Percentiles rank a stretch among this genome's conserved stretches.
phyloP scores from a whole-genome alignment of 331 rosid species.

The Quercus lobata region DNA sequence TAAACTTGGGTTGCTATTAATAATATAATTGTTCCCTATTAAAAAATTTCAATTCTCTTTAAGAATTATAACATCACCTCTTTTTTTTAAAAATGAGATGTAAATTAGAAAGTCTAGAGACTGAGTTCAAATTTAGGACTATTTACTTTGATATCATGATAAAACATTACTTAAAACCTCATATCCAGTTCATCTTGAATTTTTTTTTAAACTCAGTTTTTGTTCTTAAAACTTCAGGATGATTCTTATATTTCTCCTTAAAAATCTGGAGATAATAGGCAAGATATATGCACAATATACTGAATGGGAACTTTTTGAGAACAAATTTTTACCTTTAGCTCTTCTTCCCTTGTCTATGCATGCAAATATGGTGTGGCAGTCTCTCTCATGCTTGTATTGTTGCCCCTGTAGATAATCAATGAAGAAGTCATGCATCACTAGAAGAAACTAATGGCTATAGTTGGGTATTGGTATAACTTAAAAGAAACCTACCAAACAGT shows the following conservation, averaged over 20 bases:
- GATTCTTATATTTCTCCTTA: conserved; percentile 80
- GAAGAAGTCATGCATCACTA: conserved; percentile 27
- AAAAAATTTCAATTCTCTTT: too few species aligned
- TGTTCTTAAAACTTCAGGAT: conserved; percentile 81
- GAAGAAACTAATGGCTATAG: conserved; percentile 3
- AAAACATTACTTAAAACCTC: too few species aligned
- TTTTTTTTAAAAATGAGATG: rapidly evolving
- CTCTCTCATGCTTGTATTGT: conserved; percentile 87
- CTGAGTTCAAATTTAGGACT: too few species aligned
- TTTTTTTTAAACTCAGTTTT: conserved; percentile 67
- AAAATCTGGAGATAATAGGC: conserved; percentile 49
- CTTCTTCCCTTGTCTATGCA: conserved; percentile 76
- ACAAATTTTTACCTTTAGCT: conserved; percentile 64
- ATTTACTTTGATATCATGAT: too few species aligned
- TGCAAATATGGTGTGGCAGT: conserved; percentile 75
- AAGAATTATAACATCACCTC: too few species aligned
- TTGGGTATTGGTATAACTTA: conserved; percentile 2
- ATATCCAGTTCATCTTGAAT: conserved; percentile 64
- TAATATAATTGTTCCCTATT: too few species aligned
- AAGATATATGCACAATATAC: conserved; percentile 13
- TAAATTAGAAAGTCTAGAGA: too few species aligned
- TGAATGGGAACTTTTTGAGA: not conserved
- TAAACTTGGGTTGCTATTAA: too few species aligned
- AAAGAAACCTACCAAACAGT: conserved; percentile 70
- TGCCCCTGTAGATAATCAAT: conserved; percentile 52